These are phyloP conservation scores for Bidens hawaiensis DNA, from an alignment of 140 eudicot genomes.

Conservation along the genomic window DNA sequence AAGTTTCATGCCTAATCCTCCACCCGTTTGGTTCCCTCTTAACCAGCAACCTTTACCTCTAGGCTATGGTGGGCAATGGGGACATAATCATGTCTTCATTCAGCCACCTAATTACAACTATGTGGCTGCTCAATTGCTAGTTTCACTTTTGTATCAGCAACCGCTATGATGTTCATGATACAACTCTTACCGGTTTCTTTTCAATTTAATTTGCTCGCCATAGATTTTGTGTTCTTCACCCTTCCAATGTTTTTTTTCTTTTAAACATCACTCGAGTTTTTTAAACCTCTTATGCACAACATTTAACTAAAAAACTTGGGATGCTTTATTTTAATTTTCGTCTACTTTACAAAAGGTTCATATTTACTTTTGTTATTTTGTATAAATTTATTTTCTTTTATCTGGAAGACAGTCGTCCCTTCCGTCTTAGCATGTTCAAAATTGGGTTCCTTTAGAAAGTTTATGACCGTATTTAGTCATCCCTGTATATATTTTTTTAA, in stretches of 20 bases:
- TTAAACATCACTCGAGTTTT: no score
- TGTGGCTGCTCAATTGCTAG: neutral
- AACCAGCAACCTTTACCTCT: neutral
- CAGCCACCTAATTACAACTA: neutral
- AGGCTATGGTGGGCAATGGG: conserved; percentile 7
- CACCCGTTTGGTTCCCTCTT: neutral
- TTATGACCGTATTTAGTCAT: no score
- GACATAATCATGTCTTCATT: neutral
- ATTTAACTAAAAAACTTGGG: no score
- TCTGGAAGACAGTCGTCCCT: no score
- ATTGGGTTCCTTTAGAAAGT: no score
- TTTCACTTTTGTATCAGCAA: neutral
- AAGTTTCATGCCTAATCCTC: neutral
- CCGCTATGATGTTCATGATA: neutral
- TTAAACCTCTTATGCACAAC: no score
- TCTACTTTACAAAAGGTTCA: no score
- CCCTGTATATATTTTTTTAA: no score
- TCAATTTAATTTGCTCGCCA: neutral
- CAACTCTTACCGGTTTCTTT: neutral
- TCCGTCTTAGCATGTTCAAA: no score
- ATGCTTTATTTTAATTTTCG: no score
- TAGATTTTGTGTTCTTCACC: neutral
- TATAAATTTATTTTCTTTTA: no score
- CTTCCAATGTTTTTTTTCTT: neutral
- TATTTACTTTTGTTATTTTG: no score